A percentile compares a stretch with the other conserved stretches of the same genome.
Evolutionary conservation across 345 rosid genomes (phyloP).

Genomic region (Bruguiera sexangula): DNA sequence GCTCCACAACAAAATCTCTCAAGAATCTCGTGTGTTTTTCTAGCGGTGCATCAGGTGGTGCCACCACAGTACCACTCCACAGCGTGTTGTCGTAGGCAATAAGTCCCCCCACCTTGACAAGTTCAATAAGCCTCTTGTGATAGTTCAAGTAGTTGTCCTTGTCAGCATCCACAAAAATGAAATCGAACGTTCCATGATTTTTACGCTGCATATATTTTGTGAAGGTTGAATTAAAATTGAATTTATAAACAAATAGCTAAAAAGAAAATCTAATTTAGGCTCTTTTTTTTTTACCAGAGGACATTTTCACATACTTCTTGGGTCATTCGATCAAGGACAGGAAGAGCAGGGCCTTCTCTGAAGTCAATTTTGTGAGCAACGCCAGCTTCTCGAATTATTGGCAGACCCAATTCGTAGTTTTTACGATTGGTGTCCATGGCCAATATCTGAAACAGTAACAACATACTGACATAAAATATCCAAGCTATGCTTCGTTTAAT

Average conservation of each 20-base stretch:
- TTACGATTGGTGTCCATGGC: slow-evolving; percentile 95
- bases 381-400: slow-evolving; percentile 84
- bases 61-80: slow-evolving; percentile 97
- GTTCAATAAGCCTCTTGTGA: slow-evolving; percentile 75
- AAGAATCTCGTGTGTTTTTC: slow-evolving; percentile 76
- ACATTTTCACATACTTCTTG: slow-evolving; percentile 56
- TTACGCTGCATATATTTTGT: slow-evolving; percentile 43
- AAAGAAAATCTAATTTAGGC: neutral
- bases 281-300: too few species aligned
- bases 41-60: slow-evolving; percentile 75
- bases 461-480: too few species aligned
- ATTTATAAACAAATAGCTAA: too few species aligned
- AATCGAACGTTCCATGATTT: slow-evolving; percentile 73
- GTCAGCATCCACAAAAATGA: slow-evolving; percentile 95
- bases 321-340: slow-evolving; percentile 74
- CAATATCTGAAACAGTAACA: slow-evolving; percentile 51
- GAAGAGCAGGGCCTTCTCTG: slow-evolving; percentile 96
- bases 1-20: slow-evolving; percentile 89
- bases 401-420: slow-evolving; percentile 87
- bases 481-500: too few species aligned
- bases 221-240: too few species aligned
- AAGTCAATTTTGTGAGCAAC: slow-evolving; percentile 92
- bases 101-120: slow-evolving; percentile 82
- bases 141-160: slow-evolving; percentile 95
- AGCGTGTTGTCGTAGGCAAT: slow-evolving; percentile 98